Evolutionary conservation across 129 eudicot species (phyloP), one percentile per base, ranked within the genome.

Genomic region (Escallonia rubra): DNA sequence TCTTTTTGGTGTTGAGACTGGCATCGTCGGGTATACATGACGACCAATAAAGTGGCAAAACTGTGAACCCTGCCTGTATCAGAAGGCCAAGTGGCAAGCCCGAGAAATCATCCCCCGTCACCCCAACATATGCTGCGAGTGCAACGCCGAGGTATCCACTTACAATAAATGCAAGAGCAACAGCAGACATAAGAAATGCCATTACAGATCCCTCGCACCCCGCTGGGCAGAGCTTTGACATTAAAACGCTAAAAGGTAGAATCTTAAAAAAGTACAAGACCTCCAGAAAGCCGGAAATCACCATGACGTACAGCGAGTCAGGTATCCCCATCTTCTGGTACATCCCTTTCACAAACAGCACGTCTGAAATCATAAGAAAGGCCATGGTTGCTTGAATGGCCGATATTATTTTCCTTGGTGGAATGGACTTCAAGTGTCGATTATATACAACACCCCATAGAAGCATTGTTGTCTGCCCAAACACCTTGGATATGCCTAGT

Each of bases 201-300:
- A 94, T 94, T 38, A 94, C 14, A 10, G 99, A 89, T 6, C 99
- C 99, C 74, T 94, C 99, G 52, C 93, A 89, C 11, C 99, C 97
- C 4, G 82, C 76, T 7, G 97, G 97, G 62, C 99, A 89, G 7
- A 86, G 87, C 68, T 94, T 81, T 8, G 97, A 95, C 72, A 87
- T 80, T 39, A 94, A 59, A 57, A 94, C 85, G 7, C 67, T 86
- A 64, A 89, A 87, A 15, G 99, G 97, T 23, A 94, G 69, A 61
- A 83, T 94, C 78, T 89, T 94, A 76, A 80, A 89, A 74, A 74
- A 86, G 63, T 63, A 73, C 5, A 85, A 2, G 11, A 85, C 92
- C 70, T 93, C 96, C 34, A 84, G 47, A 57, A 93, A 43, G 5
- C 99, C 96, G 1, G 96, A 86, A 82, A 89, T 68, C 41, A 84